Evolutionary conservation across 2,329 filamentous ascomycete genomes (phyloP), one percentile per base, ranked within the genome.

Genomic region (Alternaria conjuncta): DNA sequence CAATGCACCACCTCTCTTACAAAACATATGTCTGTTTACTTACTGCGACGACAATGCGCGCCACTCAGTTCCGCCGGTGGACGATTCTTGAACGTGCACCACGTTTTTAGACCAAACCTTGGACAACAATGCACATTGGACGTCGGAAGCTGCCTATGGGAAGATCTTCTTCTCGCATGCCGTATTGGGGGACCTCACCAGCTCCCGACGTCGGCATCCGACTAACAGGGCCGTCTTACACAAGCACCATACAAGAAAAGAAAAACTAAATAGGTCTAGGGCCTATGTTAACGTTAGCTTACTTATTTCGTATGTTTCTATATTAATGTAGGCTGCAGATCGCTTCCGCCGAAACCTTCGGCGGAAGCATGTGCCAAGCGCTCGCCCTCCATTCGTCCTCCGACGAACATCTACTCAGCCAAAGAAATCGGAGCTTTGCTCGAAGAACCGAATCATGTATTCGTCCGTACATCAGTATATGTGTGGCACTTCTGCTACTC

Each of bases 191-290:
- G 43, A 23, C 72, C 72, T 66, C 74, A 63, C 68, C 25, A 26
- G 65, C 64, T 66, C 70, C 69, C 67, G 68, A 67, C 47, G 25
- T 69, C 69, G 66, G 71, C 68, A 72, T 60, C 32, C 43, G 28
- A 12, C 53, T 46, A 57, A 10, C 45, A 55, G 55, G 28, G 60
- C 50, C 25, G 36, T 6, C 36, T 18, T 3, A 41, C 36, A 41
- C 36, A 41, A 41, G 15, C 20, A 36, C 32, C 30, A n/a, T 36
- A 36, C 32, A n/a, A 36, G 7, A n/a, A n/a, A n/a, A 15, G 6
- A n/a, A 9, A 12, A 4, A 36, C 8, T 5, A n/a, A 36, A 36
- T n/a, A n/a, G 32, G 32, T 36, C 15, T 36, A 36, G 7, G 1
- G 32, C 32, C 15, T n/a, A 36, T 1, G 4, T 36, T 36, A 36